These are phyloP conservation scores for Aquilaria sinensis DNA, from an alignment of 345 rosid species.

Conservation along the genomic window DNA sequence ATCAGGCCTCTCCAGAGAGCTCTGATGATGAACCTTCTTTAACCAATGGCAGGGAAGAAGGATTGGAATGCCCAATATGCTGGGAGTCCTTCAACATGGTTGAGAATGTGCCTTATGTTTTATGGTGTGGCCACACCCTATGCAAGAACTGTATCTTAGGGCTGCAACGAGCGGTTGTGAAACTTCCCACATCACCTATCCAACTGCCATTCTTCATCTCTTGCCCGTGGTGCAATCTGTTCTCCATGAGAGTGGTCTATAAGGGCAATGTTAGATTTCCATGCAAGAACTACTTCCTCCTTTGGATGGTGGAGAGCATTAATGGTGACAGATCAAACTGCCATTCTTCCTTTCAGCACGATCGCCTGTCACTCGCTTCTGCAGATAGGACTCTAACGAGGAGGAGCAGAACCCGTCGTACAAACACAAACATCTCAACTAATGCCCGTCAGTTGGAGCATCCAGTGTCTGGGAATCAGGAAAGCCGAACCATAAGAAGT, in stretches of 20 bases:
- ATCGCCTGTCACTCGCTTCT: slow-evolving; percentile 19
- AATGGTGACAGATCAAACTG: slow-evolving; percentile 42
- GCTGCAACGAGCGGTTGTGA: slow-evolving; percentile 46
- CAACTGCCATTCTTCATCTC: slow-evolving; percentile 50
- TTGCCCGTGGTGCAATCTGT: slow-evolving; percentile 66
- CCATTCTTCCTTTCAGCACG: slow-evolving; percentile 17
- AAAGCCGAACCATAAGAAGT: slow-evolving; percentile 8
- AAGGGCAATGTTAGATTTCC: slow-evolving; percentile 52
- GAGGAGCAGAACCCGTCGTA: slow-evolving; percentile 18
- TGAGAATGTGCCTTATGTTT: slow-evolving; percentile 60
- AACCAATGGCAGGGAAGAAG: slow-evolving; percentile 32
- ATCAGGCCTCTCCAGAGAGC: slow-evolving; percentile 25
- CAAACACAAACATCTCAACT: slow-evolving; percentile 10
- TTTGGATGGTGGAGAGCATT: slow-evolving; percentile 71
- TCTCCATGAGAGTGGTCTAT: slow-evolving; percentile 51
- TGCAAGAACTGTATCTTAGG: slow-evolving; percentile 61
- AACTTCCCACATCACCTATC: slow-evolving; percentile 33
- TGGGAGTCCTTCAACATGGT: slow-evolving; percentile 67
- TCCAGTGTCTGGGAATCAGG: slow-evolving; percentile 13
- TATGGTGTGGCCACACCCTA: slow-evolving; percentile 76
- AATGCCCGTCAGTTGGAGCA: neutral
- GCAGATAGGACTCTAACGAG: slow-evolving; percentile 15
- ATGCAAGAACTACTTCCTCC: slow-evolving; percentile 54
- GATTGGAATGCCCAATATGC: slow-evolving; percentile 64
- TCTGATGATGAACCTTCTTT: slow-evolving; percentile 30